Base-by-base conservation (phyloP, 2,329 filamentous ascomycete genomes). In the Neoscytalidium dimidiatum region DNA sequence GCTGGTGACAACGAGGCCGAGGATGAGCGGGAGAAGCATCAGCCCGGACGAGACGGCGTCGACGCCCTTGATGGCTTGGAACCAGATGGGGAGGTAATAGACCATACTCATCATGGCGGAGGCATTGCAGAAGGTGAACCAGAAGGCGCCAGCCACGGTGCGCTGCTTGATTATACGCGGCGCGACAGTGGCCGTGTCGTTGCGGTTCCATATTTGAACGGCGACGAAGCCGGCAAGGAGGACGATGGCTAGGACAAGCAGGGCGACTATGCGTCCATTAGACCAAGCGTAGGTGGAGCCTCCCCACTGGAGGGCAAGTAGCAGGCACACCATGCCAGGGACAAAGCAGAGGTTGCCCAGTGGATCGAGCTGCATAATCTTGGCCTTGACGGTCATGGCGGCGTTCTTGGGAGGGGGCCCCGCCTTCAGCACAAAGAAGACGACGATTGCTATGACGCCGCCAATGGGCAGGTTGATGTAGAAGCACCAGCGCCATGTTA, bases 381-480 rank as follows among this genome's bases (percentile, higher is more conserved):
- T 65, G 14, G 44, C 29, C 23, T 52, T 60, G 63, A 44, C 13
- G 66, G 78, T 78, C 44, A 76, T 69, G 23, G 44, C 53, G 17
- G 63, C 63, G 33, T 65, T 65, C 64, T 70, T 77, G 29, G 76
- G 73, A 28, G 72, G 68, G 28, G 75, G 23, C 5, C n/a, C 38
- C 8, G 60, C 11, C 35, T 60, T 69, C 1, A 69, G 69, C 61
- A 79, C 73, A 68, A 80, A 79, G 61, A 78, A 70, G 46, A 79
- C 71, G 66, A 80, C 76, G 66, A 79, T 75, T 1, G 75, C 75
- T 0, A 80, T 81, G 14, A 82, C 67, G 1, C 74, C 80, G 14
- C 82, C 82, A 29, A 86, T 78, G 0, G 84, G 84, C 1, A 86
- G 73, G 67, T 86, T 86, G 71, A 85, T 84, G 64, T 81, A 83